Percentiles rank a stretch among this genome's conserved stretches.
Evolutionary conservation across 192 early-diverging fungal genomes (phyloP).

Genomic region (Backusella westeae): DNA sequence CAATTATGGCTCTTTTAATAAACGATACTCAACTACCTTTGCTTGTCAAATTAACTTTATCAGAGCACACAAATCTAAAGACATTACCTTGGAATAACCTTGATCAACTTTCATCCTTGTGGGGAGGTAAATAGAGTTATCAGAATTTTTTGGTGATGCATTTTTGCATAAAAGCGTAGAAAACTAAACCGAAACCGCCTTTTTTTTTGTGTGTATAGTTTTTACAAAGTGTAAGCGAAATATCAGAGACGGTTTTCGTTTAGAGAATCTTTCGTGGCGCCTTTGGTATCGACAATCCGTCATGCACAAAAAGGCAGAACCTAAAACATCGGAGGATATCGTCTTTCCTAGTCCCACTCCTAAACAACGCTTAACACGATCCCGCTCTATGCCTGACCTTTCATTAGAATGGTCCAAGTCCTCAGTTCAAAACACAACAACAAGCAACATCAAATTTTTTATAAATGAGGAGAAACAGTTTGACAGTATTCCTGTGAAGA

Average conservation of each 20-base stretch:
- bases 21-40: constrained; percentile 9
- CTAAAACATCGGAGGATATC: constrained; percentile 7
- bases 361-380: not conserved
- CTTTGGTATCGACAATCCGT: constrained; percentile 35
- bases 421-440: not conserved
- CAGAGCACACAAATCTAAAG: not conserved
- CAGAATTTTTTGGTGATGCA: not conserved
- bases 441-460: not conserved
- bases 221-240: constrained; percentile 31
- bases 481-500: not conserved
- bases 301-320: constrained; percentile 10
- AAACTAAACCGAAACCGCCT: not conserved
- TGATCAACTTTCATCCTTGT: constrained; percentile 12
- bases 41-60: not conserved
- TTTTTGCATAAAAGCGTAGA: not conserved
- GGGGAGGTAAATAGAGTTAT: constrained; percentile 1
- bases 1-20: not conserved
- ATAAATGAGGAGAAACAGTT: not conserved
- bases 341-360: not conserved
- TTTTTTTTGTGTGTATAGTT: constrained; percentile 10
- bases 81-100: constrained; percentile 14
- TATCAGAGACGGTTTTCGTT: constrained; percentile 25
- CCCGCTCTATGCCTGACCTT: constrained; percentile 13
- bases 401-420: not conserved
- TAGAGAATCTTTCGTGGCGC: constrained; percentile 37